Conservation (phyloP, 768 basidiomycete species). For the Boletus fagicola region DNA sequence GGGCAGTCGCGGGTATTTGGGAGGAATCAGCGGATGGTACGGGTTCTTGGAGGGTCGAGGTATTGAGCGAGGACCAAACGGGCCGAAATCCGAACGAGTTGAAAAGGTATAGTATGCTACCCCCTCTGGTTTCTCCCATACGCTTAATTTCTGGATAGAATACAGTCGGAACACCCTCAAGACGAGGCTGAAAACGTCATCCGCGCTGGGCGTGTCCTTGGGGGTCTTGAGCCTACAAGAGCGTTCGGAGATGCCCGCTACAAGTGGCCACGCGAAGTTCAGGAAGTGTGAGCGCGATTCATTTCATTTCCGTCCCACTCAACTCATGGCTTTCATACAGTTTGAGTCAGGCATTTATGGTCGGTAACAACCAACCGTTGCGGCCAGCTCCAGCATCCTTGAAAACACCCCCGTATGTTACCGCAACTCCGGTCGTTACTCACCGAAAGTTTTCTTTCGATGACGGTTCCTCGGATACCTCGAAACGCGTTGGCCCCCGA, state of each 20-base stretch:
- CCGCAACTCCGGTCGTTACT: slow-evolving; percentile 76
- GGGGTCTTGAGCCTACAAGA: slow-evolving; percentile 81
- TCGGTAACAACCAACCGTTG: slow-evolving; percentile 57
- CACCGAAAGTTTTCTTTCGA: slow-evolving; percentile 66
- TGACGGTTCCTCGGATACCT: slow-evolving; percentile 20
- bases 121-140: not conserved
- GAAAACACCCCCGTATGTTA: slow-evolving; percentile 94
- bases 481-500: slow-evolving; percentile 37
- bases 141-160: slow-evolving; percentile 39
- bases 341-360: slow-evolving; percentile 64
- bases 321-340: slow-evolving; percentile 29
- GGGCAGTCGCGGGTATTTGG: slow-evolving; percentile 95
- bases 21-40: slow-evolving; percentile 60
- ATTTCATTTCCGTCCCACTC: not conserved
- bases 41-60: slow-evolving; percentile 87
- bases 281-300: slow-evolving; percentile 57
- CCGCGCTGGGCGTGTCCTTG: slow-evolving; percentile 77
- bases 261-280: slow-evolving; percentile 77
- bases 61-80: slow-evolving; percentile 95
- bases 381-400: slow-evolving; percentile 59
- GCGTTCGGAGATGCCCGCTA: slow-evolving; percentile 90
- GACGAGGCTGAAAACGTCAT: slow-evolving; percentile 75
- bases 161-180: slow-evolving; percentile 79
- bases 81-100: slow-evolving; percentile 86
- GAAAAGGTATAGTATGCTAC: slow-evolving; percentile 55